Base-by-base conservation (phyloP, 2,329 filamentous ascomycete genomes). In the Colletotrichum sp. region DNA sequence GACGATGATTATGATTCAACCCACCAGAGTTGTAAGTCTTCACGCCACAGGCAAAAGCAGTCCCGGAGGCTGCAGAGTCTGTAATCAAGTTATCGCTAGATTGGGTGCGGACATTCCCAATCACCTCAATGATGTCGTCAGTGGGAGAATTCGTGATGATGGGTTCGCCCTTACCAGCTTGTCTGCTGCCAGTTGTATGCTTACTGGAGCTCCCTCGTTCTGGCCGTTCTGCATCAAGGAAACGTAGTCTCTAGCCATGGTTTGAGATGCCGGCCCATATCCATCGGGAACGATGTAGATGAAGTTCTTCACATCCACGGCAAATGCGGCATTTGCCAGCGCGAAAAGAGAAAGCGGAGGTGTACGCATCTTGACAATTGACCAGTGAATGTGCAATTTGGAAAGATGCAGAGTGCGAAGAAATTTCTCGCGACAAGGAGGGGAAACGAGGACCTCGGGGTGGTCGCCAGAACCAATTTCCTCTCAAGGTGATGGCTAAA, bases 61-160 rank as follows among this genome's bases (percentile, higher is more conserved):
- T 86, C 4, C 81, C 85, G 58, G 84, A 81, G 22, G 84, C 84
- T 8, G 84, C 83, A n/a, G 85, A 86, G 69, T 86, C 85, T 8
- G 85, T 85, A 48, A 86, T 82, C 12, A 86, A 77, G 34, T 83
- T 84, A 77, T 86, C 75, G 72, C 78, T 81, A 25, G 81, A 70
- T 8, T 75, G 77, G 27, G 81, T 82, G 15, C 81, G 79, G 28
- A 82, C 78, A 39, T 79, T 81, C 43, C 83, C 83, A 28, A 84
- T 79, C 61, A 80, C 77, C 80, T 82, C 66, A 22, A n/a, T 8
- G 8, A 32, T 22, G 25, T 52, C 43, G 43, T 69, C 25, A 77
- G 18, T 5, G 15, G 10, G 5, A 25, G 22, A 3, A 3, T 13
- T 36, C 7, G 5, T 27, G 7, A 18, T 13, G 9, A 25, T 6